A percentile compares a stretch with the other conserved stretches of the same genome.
phyloP scores from a whole-genome alignment of 345 rosid species.

The Eucalyptus guilfoylei region DNA sequence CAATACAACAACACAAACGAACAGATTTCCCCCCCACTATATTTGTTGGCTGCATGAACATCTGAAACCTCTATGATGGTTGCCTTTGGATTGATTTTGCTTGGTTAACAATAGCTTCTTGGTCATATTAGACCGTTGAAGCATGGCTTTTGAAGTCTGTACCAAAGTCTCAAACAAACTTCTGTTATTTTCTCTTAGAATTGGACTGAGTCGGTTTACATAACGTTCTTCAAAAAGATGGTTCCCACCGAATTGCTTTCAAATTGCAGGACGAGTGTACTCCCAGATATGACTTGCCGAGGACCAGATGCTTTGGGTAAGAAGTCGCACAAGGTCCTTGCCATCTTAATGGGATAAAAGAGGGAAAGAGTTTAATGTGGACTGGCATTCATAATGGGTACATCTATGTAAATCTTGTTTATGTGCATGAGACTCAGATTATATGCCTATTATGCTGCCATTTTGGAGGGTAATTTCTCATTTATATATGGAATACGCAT shows the following conservation, averaged over 20 bases:
- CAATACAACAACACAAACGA: background rate
- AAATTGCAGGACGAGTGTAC: conserved; percentile 1
- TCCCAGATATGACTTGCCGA: conserved; percentile 13
- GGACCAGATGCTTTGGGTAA: conserved; percentile 6
- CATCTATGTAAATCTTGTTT: background rate
- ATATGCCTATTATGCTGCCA: background rate
- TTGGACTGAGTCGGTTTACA: background rate
- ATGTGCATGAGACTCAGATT: background rate
- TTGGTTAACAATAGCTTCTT: background rate
- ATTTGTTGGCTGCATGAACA: background rate
- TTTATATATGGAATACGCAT: background rate
- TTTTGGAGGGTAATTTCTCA: background rate
- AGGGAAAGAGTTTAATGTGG: background rate
- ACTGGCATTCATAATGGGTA: background rate
- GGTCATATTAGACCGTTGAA: background rate
- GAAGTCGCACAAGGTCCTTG: background rate
- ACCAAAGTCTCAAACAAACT: background rate
- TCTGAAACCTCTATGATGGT: background rate
- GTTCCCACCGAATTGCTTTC: background rate
- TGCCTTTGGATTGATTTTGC: background rate
- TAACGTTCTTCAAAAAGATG: background rate
- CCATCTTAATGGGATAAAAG: background rate
- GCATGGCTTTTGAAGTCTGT: background rate
- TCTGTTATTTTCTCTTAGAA: background rate
- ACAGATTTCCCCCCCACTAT: background rate